Evolutionary conservation across 768 basidiomycete species (phyloP).

Genomic region (Tylopilus rubrobrunneus): DNA sequence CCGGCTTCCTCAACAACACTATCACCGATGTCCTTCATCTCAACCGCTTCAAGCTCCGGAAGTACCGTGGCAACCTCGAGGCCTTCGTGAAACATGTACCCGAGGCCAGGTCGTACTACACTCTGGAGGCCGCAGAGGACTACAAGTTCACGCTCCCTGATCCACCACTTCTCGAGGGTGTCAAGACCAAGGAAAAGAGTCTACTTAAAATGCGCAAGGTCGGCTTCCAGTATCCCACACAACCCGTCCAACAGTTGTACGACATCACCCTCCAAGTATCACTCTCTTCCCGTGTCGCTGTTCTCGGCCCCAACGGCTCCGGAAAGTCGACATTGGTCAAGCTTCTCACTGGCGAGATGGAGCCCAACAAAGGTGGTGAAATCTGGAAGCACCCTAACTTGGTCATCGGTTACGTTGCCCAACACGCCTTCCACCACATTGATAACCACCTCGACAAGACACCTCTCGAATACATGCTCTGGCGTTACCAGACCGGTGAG

Average conservation of each 20-base stretch:
- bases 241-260: conserved; percentile 83
- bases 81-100: conserved; percentile 91
- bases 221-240: conserved; percentile 92
- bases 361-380: conserved; percentile 94
- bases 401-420: conserved; percentile 98
- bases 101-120: conserved; percentile 97
- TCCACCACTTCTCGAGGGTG: conserved; percentile 96
- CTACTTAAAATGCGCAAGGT: conserved; percentile 97
- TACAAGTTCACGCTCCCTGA: conserved; percentile 98
- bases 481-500: conserved; percentile 99
- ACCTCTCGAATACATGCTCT: conserved; percentile 97
- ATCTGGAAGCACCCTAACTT: conserved; percentile 99
- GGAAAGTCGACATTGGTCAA: conserved; percentile 98
- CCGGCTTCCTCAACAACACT: conserved; percentile 95
- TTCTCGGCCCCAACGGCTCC: conserved; percentile 98
- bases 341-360: conserved; percentile 94
- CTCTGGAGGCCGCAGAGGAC: conserved; percentile 91
- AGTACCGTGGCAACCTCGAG: conserved; percentile 95
- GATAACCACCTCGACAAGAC: conserved; percentile 99
- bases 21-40: conserved; percentile 97
- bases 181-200: conserved; percentile 99
- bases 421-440: conserved; percentile 99
- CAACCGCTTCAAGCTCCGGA: conserved; percentile 96
- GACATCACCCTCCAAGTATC: conserved; percentile 97
- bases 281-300: conserved; percentile 94